phyloP scores from a whole-genome alignment of 352 stramenopile genomes.

The Aphanomyces cochlioides region DNA sequence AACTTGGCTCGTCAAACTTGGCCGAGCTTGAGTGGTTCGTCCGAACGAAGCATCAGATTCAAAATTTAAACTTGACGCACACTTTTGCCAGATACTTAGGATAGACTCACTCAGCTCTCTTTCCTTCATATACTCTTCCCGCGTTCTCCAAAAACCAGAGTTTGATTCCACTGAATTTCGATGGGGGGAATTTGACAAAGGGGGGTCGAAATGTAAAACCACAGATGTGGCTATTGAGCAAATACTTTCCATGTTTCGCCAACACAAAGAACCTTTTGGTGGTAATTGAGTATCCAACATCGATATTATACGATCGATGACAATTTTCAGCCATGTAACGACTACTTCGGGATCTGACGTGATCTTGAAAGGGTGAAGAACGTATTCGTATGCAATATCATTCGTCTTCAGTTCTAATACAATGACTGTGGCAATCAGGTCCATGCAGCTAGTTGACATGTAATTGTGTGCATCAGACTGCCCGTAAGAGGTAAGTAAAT shows the following conservation, averaged over 20 bases:
- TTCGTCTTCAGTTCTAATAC: conserved; percentile 77
- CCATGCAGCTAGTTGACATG: conserved; percentile 47
- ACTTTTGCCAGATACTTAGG: conserved; percentile 76
- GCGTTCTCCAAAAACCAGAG: conserved; percentile 69
- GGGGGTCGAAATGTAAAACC: conserved; percentile 79
- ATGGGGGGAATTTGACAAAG: conserved; percentile 58
- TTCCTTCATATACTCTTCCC: conserved; percentile 69
- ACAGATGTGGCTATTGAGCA: conserved; percentile 64
- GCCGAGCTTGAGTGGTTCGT: conserved; percentile 41
- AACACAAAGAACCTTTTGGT: conserved; percentile 67
- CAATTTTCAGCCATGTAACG: conserved; percentile 65
- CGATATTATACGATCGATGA: conserved; percentile 74
- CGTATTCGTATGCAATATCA: conserved; percentile 72
- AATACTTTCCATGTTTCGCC: conserved; percentile 75
- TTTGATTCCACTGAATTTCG: conserved; percentile 35
- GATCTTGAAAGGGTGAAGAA: conserved; percentile 74
- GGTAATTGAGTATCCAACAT: conserved; percentile 63
- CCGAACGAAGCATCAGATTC: conserved; percentile 75
- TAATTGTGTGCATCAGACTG: neutral
- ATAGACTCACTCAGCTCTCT: conserved; percentile 71
- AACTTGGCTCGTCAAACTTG: conserved; percentile 19
- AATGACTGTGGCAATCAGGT: conserved; percentile 80
- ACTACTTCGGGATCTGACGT: conserved; percentile 63
- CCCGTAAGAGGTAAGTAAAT: conserved; percentile 4
- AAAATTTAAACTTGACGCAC: conserved; percentile 64